Conservation (phyloP, 2,329 filamentous ascomycete species). For the Ophioceras dolichostomum region DNA sequence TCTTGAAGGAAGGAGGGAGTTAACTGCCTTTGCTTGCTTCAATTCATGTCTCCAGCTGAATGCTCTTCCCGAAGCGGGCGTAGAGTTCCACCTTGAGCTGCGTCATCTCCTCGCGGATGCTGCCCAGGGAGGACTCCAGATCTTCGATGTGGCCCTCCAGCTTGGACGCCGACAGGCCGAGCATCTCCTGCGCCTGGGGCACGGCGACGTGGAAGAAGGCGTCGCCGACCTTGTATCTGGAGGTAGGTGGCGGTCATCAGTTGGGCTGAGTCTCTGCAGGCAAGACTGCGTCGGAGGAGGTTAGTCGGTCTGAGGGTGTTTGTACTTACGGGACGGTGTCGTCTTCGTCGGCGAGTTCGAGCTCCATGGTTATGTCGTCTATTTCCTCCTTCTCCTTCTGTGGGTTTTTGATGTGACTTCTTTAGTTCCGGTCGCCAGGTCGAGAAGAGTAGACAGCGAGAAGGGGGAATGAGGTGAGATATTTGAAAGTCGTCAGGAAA, state of each 20-base stretch:
- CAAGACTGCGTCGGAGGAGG: background rate
- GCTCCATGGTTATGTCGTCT: conserved; percentile 79
- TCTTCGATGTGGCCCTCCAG: conserved; percentile 66
- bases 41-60: conserved; percentile 86
- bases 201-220: conserved; percentile 84
- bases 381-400: conserved; percentile 98
- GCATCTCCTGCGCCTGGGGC: conserved; percentile 74
- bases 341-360: conserved; percentile 92
- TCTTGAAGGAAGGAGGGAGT: too few relatives aligned
- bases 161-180: conserved; percentile 55
- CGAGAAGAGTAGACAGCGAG: background rate
- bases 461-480: background rate
- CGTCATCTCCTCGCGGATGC: conserved; percentile 75
- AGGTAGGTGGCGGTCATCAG: too few relatives aligned
- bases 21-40: too few relatives aligned
- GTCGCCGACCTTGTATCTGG: conserved; percentile 91
- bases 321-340: conserved; percentile 70
- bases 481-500: background rate
- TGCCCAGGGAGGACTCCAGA: conserved; percentile 65
- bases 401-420: background rate
- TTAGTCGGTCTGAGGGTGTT: background rate
- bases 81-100: conserved; percentile 87
- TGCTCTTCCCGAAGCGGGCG: conserved; percentile 88
- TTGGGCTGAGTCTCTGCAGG: background rate
- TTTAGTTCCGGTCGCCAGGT: too few relatives aligned